A percentile compares a stretch with the other conserved stretches of the same genome.
These are phyloP conservation scores for Ophiocordyceps camponoti-floridani DNA, from an alignment of 2,329 filamentous ascomycete genomes.

Conservation along the genomic window DNA sequence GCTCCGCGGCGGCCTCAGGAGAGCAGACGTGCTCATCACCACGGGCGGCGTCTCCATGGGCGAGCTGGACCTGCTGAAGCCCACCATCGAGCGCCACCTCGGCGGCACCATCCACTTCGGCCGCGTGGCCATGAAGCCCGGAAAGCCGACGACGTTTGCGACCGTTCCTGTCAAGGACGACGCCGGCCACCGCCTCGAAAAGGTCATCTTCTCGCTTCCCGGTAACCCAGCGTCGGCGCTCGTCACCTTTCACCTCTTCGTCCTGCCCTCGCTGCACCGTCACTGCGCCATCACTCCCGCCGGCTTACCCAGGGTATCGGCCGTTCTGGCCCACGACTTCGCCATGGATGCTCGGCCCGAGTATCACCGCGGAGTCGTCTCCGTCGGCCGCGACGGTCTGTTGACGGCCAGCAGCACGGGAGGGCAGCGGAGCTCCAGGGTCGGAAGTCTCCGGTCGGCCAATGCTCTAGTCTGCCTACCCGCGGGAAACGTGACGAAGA, in stretches of 20 bases:
- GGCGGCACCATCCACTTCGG: conserved; percentile 94
- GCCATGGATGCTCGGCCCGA: conserved; percentile 64
- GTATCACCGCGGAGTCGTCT: conserved; percentile 74
- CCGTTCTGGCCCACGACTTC: conserved; percentile 55
- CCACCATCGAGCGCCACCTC: conserved; percentile 77
- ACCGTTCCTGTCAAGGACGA: conserved; percentile 55
- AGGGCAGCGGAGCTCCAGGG: conserved; percentile 72
- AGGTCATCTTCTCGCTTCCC: conserved; percentile 74
- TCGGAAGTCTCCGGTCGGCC: conserved; percentile 75
- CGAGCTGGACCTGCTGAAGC: conserved; percentile 89
- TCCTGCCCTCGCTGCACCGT: conserved; percentile 70
- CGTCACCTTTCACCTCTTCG: conserved; percentile 87
- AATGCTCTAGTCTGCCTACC: conserved; percentile 74
- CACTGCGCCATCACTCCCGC: conserved; percentile 48
- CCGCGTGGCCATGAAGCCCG: conserved; percentile 92
- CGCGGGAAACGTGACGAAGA: conserved; percentile 40
- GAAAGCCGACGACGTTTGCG: conserved; percentile 93
- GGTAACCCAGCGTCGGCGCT: conserved; percentile 89
- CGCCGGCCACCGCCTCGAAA: conserved; percentile 37
- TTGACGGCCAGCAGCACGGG: conserved; percentile 71
- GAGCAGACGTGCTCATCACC: conserved; percentile 71
- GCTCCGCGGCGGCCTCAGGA: conserved; percentile 56
- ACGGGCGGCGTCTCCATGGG: conserved; percentile 96
- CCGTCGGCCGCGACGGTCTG: conserved; percentile 44
- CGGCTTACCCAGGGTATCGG: conserved; percentile 56